phyloP scores from a whole-genome alignment of 2,329 filamentous ascomycete genomes.

The Diaporthe longicolla region DNA sequence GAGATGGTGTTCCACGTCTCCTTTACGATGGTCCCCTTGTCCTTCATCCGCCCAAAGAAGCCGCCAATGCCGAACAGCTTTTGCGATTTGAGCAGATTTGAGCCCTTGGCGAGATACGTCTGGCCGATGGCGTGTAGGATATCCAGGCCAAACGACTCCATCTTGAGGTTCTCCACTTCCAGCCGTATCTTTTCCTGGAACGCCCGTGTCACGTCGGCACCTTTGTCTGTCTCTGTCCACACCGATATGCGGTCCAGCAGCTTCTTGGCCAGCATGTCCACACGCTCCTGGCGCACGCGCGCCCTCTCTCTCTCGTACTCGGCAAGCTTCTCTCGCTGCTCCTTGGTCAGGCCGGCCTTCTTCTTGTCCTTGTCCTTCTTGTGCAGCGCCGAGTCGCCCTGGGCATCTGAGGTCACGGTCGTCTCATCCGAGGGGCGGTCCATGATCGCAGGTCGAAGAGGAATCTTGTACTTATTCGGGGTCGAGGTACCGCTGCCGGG shows the following conservation, averaged over 20 bases:
- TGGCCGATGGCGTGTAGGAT: conserved; percentile 95
- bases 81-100: conserved; percentile 90
- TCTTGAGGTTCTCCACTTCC: conserved; percentile 98
- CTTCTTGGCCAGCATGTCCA: conserved; percentile 86
- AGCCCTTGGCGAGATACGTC: conserved; percentile 90
- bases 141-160: conserved; percentile 98
- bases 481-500: conserved; percentile 57
- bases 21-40: conserved; percentile 97
- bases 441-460: conserved; percentile 88
- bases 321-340: conserved; percentile 91
- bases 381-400: conserved; percentile 80
- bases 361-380: conserved; percentile 73
- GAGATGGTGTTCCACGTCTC: conserved; percentile 99
- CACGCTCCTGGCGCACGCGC: conserved; percentile 85
- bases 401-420: conserved; percentile 71
- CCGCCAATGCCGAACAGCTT: conserved; percentile 97
- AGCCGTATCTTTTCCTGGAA: conserved; percentile 96
- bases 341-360: conserved; percentile 87
- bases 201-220: conserved; percentile 83
- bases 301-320: conserved; percentile 91
- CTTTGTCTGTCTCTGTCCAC: conserved; percentile 98
- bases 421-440: conserved; percentile 86
- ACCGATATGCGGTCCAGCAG: conserved; percentile 90
- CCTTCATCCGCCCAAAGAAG: conserved; percentile 93
- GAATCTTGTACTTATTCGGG: conserved; percentile 67